Evolutionary conservation across 2,329 filamentous ascomycete genomes (phyloP).

Genomic region (Aureobasidium mangrovei): DNA sequence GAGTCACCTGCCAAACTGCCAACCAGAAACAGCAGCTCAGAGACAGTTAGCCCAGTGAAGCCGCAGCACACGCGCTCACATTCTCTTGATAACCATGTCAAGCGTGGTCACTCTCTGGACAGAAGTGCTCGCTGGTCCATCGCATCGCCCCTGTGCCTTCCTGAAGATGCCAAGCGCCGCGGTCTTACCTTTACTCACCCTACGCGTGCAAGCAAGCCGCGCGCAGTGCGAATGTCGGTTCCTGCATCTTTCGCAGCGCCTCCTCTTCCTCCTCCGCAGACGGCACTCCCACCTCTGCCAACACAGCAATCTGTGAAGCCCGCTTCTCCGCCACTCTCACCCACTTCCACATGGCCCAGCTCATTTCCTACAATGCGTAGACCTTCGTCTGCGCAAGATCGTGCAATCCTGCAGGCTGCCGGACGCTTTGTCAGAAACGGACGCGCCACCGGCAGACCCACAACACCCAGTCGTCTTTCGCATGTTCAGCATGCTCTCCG

Average conservation of each 20-base stretch:
- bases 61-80: background rate
- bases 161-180: slow-evolving; percentile 6
- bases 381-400: slow-evolving; percentile 20
- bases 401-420: slow-evolving; percentile 21
- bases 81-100: slow-evolving; percentile 3
- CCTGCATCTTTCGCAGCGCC: slow-evolving; percentile 14
- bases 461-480: slow-evolving; percentile 13
- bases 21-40: background rate
- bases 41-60: background rate
- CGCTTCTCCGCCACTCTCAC: slow-evolving; percentile 28
- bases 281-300: slow-evolving; percentile 6
- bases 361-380: slow-evolving; percentile 19
- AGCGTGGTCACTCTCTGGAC: background rate
- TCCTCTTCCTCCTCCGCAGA: slow-evolving; percentile 12
- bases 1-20: slow-evolving; percentile 2
- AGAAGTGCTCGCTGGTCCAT: slow-evolving; percentile 21
- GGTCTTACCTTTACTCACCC: slow-evolving; percentile 3
- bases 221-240: slow-evolving; percentile 5
- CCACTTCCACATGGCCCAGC: slow-evolving; percentile 19
- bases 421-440: slow-evolving; percentile 21
- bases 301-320: background rate
- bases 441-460: slow-evolving; percentile 4
- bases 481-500: slow-evolving; percentile 9
- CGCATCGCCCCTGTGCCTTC: slow-evolving; percentile 18
- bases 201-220: background rate